Conservation (phyloP, 164 flowering plant species). For the Umbellularia californica region DNA sequence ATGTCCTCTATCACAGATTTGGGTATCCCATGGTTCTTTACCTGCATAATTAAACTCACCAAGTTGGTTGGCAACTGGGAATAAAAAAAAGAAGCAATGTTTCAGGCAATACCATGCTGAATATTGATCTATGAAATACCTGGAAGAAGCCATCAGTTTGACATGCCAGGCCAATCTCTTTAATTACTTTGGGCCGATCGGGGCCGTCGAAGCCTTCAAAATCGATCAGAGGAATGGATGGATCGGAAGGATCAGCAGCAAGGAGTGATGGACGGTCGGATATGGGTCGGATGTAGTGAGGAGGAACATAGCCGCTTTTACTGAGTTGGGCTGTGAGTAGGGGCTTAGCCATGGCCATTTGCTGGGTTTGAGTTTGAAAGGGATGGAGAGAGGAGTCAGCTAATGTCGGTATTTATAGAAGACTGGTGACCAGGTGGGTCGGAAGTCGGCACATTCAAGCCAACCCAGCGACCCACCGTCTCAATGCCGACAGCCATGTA, state of each 20-base stretch:
- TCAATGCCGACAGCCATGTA: too few species aligned
- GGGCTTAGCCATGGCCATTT: neutral
- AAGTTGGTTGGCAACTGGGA: too few species aligned
- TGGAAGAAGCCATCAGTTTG: slow-evolving; percentile 48
- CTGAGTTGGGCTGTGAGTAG: slow-evolving; percentile 30
- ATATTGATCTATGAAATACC: neutral
- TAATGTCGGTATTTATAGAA: too few species aligned
- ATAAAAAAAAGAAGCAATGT: neutral
- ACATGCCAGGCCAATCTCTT: slow-evolving; percentile 41
- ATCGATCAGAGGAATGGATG: slow-evolving; percentile 45
- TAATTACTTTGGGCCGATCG: slow-evolving; percentile 20
- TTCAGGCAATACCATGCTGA: neutral
- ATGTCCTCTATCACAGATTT: slow-evolving; percentile 32
- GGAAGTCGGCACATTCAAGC: too few species aligned
- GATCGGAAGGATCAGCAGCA: slow-evolving; percentile 13
- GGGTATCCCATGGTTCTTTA: slow-evolving; percentile 60
- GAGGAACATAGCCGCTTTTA: slow-evolving; percentile 19
- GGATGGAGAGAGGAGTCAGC: too few species aligned
- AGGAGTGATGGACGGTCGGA: slow-evolving; percentile 45
- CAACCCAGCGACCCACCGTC: too few species aligned
- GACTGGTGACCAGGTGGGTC: too few species aligned
- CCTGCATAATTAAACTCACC: slow-evolving; percentile 14
- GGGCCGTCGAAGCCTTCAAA: slow-evolving; percentile 32
- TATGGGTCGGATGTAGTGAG: slow-evolving; percentile 41
- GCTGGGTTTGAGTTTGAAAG: too few species aligned